Evolutionary conservation across 2,329 filamentous ascomycete species (phyloP), one percentile per base, ranked within the genome.

Genomic region (Lasiodiplodia citricola): DNA sequence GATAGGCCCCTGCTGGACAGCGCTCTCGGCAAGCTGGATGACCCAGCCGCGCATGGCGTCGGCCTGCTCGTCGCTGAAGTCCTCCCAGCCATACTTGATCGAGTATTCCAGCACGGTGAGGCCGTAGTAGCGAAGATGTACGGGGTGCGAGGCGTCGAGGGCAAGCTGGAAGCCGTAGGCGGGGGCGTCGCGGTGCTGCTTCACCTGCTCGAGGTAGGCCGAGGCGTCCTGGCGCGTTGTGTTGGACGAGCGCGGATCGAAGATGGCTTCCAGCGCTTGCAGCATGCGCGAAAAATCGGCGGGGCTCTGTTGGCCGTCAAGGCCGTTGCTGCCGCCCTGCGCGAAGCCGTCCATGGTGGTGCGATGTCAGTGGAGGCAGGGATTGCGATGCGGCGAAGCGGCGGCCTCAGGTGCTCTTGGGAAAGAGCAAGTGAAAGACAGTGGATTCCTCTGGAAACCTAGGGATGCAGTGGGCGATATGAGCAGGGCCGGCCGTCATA

Each of bases 111-210:
- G 88, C 68, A 99, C 86, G 35, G 94, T 96, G 38, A 99, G 87
- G 68, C 94, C 96, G 79, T 96, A 99, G 82, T 98, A 94, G 74
- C 96, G 91, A 68, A 98, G 92, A 67, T 96, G 87, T 51, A 93
- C 88, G 66, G 92, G 87, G 77, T 96, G 93, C 47, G 86, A 84
- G 75, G 85, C 87, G 79, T 96, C 90, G 72, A 88, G 88, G 55
- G 94, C 94, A 70, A 99, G 87, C 28, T 87, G 87, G 81, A 93
- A 97, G 73, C 96, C 96, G 82, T 96, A 91, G 60, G 91, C 89
- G 2, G 94, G 93, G 5, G 95, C 94, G 75, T 94, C 90, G 68
- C 88, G 85, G 74, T 91, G 88, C 57, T 88, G 86, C 82, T 97
- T 98, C 75, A 97, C 87, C 25, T 91, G 84, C 78, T 99, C 96